Evolutionary conservation across 2,329 filamentous ascomycete genomes (phyloP), one percentile per base, ranked within the genome.

Genomic region (Ceratocystis papillata): DNA sequence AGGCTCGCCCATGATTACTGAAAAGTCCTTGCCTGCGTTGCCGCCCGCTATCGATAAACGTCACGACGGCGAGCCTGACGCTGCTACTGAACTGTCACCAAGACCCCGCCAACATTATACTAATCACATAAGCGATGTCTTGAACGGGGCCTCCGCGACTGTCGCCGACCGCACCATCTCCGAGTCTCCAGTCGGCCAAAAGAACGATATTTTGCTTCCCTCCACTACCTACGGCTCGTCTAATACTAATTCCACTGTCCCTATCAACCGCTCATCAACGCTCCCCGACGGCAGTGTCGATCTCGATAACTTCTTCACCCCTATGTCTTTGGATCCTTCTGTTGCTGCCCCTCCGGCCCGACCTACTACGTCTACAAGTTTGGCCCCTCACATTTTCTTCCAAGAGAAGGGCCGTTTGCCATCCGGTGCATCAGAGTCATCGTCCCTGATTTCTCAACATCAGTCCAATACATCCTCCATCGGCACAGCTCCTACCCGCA

Each of bases 11-110:
- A 84, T 86, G 78, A 86, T 90, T 69, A 84, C 89, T 48, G 93
- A 99, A 74, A 97, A 97, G 75, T 96, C 91, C 5, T 79, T 99
- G 45, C 94, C 94, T 22, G 94, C 94, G 30, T 81, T 97, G 28
- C 94, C 93, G 37, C 88, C 89, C 5, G 90, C 66, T 6, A 62
- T 67, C 33, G 48, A 64, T 7, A 28, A 62, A 15, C 65, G 65
- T 25, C 73, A 86, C 77, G 75, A 80, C 75, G 77, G 81, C 62
- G 82, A 88, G 69, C 84, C 82, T 41, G 85, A 88, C 68, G 85
- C 83, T 5, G 86, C 87, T 2, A 86, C 83, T 57, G 88, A 92
- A 71, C 77, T 87, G 33, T 88, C 87, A 1, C 86, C 87, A 2
- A 78, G 82, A 48, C 85, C 84, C 5, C 79, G 81, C 33, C 76